Conservation (phyloP, 2,329 filamentous ascomycete species). For the Alternaria panax region DNA sequence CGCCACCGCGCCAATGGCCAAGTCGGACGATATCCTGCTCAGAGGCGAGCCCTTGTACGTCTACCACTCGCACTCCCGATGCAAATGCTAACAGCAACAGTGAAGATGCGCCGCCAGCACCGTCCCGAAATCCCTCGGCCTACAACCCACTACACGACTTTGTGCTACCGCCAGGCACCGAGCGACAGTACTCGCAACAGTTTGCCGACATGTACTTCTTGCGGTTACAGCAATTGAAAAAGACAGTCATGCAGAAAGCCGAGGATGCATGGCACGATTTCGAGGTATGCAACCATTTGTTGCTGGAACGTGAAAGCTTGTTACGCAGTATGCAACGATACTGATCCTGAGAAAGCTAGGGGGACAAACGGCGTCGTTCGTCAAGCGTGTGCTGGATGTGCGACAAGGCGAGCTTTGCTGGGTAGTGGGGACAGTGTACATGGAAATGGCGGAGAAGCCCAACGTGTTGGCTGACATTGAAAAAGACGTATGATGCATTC, state of each 20-base stretch:
- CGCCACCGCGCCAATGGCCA: constrained; percentile 21
- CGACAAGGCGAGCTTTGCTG: constrained; percentile 95
- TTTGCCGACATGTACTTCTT: constrained; percentile 98
- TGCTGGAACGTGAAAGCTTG: neutral
- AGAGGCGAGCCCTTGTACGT: constrained; percentile 42
- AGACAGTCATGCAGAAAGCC: constrained; percentile 78
- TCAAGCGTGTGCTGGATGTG: constrained; percentile 92
- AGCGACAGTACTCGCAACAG: constrained; percentile 86
- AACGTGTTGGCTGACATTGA: constrained; percentile 95
- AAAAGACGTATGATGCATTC: constrained; percentile 72
- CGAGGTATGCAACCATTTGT: constrained; percentile 54
- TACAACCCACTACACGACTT: constrained; percentile 83
- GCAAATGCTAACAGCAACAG: constrained; percentile 29
- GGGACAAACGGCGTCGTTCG: constrained; percentile 75
- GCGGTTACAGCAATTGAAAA: constrained; percentile 85
- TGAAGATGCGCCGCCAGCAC: constrained; percentile 32
- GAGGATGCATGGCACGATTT: constrained; percentile 78
- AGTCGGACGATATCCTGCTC: constrained; percentile 32
- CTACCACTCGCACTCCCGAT: no score
- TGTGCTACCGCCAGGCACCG: constrained; percentile 68
- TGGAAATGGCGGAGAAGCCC: constrained; percentile 96
- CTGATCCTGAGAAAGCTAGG: constrained; percentile 61
- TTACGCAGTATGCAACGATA: neutral
- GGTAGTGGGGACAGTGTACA: constrained; percentile 93
- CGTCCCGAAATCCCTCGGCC: constrained; percentile 53